phyloP scores from a whole-genome alignment of 495 filamentous ascomycete genomes.

The Barbatosphaeria neglecta region DNA sequence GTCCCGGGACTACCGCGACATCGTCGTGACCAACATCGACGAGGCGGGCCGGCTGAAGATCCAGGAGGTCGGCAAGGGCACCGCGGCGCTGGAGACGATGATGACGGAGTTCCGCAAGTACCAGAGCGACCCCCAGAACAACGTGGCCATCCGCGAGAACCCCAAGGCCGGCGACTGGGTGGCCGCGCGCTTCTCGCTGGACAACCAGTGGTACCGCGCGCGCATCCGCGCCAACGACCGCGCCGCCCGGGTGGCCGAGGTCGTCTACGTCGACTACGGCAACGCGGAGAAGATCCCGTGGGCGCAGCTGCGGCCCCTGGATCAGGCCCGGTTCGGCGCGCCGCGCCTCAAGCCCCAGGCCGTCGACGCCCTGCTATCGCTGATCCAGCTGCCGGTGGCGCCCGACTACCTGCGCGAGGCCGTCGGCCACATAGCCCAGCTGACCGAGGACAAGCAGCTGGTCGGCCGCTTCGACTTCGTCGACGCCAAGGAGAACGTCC shows the following conservation, averaged over 20 bases:
- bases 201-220: constrained; percentile 90
- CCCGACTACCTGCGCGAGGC: constrained; percentile 73
- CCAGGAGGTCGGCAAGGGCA: constrained; percentile 75
- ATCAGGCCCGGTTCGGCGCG: constrained; percentile 61
- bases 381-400: constrained; percentile 70
- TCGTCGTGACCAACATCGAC: constrained; percentile 83
- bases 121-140: constrained; percentile 67
- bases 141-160: constrained; percentile 53
- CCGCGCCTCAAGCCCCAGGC: constrained; percentile 81
- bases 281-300: constrained; percentile 83
- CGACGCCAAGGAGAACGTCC: constrained; percentile 57
- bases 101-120: constrained; percentile 84
- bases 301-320: constrained; percentile 66
- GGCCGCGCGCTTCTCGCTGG: constrained; percentile 75
- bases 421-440: constrained; percentile 54
- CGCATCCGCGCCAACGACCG: constrained; percentile 87
- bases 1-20: constrained; percentile 79
- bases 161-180: constrained; percentile 90
- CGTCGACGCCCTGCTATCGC: constrained; percentile 73
- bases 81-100: constrained; percentile 65
- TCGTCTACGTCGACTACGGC: constrained; percentile 92
- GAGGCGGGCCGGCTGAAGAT: constrained; percentile 65
- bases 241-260: constrained; percentile 71
- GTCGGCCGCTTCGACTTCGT: constrained; percentile 83
- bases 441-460: constrained; percentile 55